phyloP scores from a whole-genome alignment of 2,329 filamentous ascomycete species.

The Trichoderma harzianum region DNA sequence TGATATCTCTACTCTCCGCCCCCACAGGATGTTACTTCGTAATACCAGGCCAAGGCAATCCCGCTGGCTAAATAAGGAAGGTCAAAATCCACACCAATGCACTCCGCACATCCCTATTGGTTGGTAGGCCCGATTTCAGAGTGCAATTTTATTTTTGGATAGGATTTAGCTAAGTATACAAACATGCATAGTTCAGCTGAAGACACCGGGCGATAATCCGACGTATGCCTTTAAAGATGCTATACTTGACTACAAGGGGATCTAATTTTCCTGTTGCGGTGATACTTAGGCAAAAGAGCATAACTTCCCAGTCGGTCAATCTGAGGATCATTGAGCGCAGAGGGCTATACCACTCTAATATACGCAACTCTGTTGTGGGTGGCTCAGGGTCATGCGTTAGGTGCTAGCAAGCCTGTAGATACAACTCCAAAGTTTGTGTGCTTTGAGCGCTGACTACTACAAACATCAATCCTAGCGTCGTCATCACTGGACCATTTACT shows the following conservation, averaged over 20 bases:
- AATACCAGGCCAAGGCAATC: not conserved
- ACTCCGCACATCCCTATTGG: not conserved
- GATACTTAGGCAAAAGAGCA: not conserved
- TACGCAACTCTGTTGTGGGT: too few species aligned
- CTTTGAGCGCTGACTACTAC: too few species aligned
- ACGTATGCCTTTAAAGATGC: not conserved
- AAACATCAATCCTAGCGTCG: too few species aligned
- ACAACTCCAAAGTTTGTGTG: too few species aligned
- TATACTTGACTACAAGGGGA: not conserved
- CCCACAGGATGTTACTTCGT: not conserved
- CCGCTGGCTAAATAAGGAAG: not conserved
- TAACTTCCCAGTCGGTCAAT: too few species aligned
- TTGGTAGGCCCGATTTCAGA: not conserved
- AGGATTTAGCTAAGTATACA: not conserved
- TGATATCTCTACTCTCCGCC: not conserved
- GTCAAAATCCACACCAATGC: not conserved
- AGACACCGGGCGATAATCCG: not conserved
- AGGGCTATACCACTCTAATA: too few species aligned
- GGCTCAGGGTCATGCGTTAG: too few species aligned
- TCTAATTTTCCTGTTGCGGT: not conserved
- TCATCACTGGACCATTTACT: too few species aligned
- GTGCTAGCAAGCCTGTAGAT: too few species aligned
- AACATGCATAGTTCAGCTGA: not conserved
- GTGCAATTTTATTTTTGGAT: not conserved
- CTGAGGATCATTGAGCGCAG: too few species aligned